phyloP scores from a whole-genome alignment of 352 stramenopile genomes.

The Pythium phragmitis region DNA sequence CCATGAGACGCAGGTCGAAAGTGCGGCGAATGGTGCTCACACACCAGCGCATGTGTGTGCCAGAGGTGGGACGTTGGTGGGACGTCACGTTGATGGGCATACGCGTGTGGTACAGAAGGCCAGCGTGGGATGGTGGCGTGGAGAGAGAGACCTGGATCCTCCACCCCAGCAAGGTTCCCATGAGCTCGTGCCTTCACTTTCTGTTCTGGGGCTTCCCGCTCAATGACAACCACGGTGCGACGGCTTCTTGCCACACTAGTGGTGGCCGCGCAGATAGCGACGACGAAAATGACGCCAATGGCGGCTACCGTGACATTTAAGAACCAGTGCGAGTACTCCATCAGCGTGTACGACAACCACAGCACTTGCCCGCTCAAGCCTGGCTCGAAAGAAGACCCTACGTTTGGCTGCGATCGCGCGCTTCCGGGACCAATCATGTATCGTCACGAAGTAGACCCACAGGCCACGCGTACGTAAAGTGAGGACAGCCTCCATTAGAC shows the following conservation, averaged over 20 bases:
- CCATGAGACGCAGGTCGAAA: slow-evolving; percentile 4
- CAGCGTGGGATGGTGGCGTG: slow-evolving; percentile 1
- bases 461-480: slow-evolving; percentile 24
- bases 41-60: background rate
- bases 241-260: background rate
- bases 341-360: slow-evolving; percentile 32
- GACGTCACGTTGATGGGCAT: background rate
- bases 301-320: slow-evolving; percentile 25
- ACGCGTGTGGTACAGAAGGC: background rate
- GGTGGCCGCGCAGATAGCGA: background rate
- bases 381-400: slow-evolving; percentile 4
- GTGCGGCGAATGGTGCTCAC: slow-evolving; percentile 7
- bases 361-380: slow-evolving; percentile 16
- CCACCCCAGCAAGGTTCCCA: no score
- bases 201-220: background rate
- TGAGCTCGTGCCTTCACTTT: background rate
- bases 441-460: slow-evolving; percentile 12
- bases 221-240: background rate
- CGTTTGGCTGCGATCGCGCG: slow-evolving; percentile 22
- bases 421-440: slow-evolving; percentile 25
- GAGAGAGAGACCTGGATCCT: background rate
- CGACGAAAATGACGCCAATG: background rate
- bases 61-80: background rate
- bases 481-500: background rate
- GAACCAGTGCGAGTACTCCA: slow-evolving; percentile 34